These are phyloP conservation scores for Ophiosphaerella korrae DNA, from an alignment of 2,329 filamentous ascomycete species.

Conservation along the genomic window DNA sequence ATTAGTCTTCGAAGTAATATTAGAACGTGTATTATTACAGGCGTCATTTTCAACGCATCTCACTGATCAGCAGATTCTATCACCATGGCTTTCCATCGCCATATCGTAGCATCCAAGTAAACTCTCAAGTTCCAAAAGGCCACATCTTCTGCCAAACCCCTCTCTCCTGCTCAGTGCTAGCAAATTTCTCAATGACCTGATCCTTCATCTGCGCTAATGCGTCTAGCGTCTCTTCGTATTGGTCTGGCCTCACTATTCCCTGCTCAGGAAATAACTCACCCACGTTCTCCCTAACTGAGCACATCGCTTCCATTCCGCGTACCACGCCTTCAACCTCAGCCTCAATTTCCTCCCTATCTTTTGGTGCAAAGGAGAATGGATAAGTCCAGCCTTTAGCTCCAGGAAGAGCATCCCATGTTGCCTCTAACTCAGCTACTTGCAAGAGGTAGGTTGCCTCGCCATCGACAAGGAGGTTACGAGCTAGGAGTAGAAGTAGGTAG, in stretches of 20 bases:
- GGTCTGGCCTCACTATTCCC: constrained; percentile 27
- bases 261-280: constrained; percentile 33
- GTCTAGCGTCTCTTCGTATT: constrained; percentile 30
- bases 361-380: constrained; percentile 27
- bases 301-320: constrained; percentile 37
- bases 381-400: constrained; percentile 15
- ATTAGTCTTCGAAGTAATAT: no score
- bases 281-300: constrained; percentile 24
- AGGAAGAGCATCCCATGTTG: constrained; percentile 29
- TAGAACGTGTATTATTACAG: no score
- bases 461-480: constrained; percentile 42
- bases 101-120: no score
- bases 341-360: constrained; percentile 28
- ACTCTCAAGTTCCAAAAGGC: constrained; percentile 24
- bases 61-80: no score
- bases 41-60: no score
- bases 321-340: constrained; percentile 29
- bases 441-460: constrained; percentile 38
- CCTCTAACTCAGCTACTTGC: constrained; percentile 32
- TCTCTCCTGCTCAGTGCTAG: constrained; percentile 21
- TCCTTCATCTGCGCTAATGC: constrained; percentile 32
- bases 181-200: constrained; percentile 28
- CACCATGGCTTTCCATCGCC: no score
- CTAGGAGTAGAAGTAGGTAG: constrained; percentile 38
- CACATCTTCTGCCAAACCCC: constrained; percentile 27